These are phyloP conservation scores for Lactarius tabidus DNA, from an alignment of 768 basidiomycete species.

Conservation along the genomic window DNA sequence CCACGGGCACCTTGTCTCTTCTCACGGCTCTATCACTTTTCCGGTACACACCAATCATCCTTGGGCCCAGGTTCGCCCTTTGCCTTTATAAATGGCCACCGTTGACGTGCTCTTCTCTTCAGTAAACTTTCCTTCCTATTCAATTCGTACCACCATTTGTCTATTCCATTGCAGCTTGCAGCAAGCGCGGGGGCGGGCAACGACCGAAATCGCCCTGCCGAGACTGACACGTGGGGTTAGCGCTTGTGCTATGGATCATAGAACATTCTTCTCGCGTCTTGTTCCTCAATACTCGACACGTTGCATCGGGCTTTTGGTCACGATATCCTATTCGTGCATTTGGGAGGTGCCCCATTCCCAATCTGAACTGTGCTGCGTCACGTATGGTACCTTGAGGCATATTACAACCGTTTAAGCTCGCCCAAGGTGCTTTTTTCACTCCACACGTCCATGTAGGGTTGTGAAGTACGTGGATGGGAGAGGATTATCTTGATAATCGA, in stretches of 20 bases:
- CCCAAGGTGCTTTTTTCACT: background rate
- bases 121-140: background rate
- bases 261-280: slow-evolving; percentile 14
- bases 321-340: slow-evolving; percentile 6
- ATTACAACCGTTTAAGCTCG: slow-evolving; percentile 8
- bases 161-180: background rate
- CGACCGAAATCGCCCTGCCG: background rate
- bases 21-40: slow-evolving; percentile 23
- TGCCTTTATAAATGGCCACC: background rate
- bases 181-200: background rate
- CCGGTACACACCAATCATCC: background rate
- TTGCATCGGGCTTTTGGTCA: slow-evolving; percentile 17
- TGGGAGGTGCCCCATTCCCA: slow-evolving; percentile 1
- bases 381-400: background rate
- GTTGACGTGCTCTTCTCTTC: background rate
- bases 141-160: background rate
- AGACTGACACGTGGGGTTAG: background rate
- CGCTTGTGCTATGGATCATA: slow-evolving; percentile 3
- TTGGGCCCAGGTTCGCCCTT: background rate
- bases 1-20: background rate
- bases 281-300: slow-evolving; percentile 7
- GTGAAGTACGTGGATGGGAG: background rate
- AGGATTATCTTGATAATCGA: slow-evolving; percentile 23
- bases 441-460: background rate
- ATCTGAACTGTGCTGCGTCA: background rate